Evolutionary conservation across 2,329 filamentous ascomycete species (phyloP).

Genomic region (Clonostachys solani): DNA sequence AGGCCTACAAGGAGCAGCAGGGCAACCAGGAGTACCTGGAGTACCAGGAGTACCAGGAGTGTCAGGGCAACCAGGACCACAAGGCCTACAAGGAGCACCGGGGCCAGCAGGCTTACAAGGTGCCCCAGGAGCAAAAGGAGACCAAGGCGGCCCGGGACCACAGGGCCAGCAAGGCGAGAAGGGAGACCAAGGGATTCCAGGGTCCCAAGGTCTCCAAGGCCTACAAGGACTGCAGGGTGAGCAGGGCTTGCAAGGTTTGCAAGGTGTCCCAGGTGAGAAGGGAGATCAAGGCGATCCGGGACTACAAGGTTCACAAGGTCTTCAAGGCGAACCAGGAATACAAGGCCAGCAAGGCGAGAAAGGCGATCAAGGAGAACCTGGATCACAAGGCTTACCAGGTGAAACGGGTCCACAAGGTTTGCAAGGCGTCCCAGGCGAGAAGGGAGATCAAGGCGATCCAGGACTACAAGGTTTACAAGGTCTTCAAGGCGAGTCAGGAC

Average conservation of each 20-base stretch:
- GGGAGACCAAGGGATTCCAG: neutral
- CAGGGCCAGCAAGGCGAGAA: neutral
- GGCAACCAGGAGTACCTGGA: neutral
- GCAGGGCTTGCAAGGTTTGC: neutral
- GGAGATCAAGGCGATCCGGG: neutral
- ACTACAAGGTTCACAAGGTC: neutral
- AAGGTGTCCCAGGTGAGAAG: neutral
- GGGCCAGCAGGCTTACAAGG: no score
- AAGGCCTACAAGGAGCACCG: neutral
- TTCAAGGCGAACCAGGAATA: neutral
- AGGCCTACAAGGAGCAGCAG: neutral
- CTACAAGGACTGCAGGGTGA: neutral
- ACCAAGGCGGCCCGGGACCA: neutral
- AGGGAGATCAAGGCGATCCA: neutral
- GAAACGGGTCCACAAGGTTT: neutral
- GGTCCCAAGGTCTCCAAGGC: neutral
- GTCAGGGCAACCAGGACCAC: neutral
- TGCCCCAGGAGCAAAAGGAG: neutral
- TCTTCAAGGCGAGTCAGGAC: neutral
- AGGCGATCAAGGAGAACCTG: neutral
- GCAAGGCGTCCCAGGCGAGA: neutral
- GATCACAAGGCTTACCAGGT: neutral
- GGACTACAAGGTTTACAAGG: neutral
- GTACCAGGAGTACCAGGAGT: neutral
- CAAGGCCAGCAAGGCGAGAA: neutral